These are phyloP conservation scores for Powellomyces hirtus DNA, from an alignment of 192 early-diverging fungal species.

Conservation along the genomic window DNA sequence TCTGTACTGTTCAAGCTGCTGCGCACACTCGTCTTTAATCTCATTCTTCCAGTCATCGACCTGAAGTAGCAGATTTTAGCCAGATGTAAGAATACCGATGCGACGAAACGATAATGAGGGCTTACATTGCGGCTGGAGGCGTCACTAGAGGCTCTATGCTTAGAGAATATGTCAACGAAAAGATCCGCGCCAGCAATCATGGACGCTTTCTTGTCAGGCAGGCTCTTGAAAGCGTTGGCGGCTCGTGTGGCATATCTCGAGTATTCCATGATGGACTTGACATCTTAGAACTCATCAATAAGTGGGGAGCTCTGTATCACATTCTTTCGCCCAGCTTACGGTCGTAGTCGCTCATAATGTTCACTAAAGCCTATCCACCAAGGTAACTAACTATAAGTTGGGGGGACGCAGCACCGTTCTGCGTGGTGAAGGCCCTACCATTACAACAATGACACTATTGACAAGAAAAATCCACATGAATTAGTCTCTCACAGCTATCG, in stretches of 20 bases:
- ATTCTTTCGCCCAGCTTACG: neutral
- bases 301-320: neutral
- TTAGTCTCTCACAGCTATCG: neutral
- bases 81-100: constrained; percentile 42
- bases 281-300: neutral
- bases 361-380: constrained; percentile 17
- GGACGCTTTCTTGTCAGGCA: constrained; percentile 71
- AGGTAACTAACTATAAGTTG: neutral
- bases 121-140: too few species aligned
- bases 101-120: neutral
- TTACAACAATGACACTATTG: constrained; percentile 1
- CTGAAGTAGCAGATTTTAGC: too few species aligned
- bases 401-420: neutral
- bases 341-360: constrained; percentile 15
- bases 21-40: constrained; percentile 7
- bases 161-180: constrained; percentile 59
- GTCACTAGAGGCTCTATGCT: neutral
- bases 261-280: constrained; percentile 85
- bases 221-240: constrained; percentile 61
- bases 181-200: constrained; percentile 85
- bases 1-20: neutral
- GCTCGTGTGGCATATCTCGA: constrained; percentile 71
- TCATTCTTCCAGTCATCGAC: constrained; percentile 38
- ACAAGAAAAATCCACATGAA: neutral
- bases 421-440: neutral